Conservation (phyloP, 805 yeast species). For the Wickerhamiella siamensis region DNA sequence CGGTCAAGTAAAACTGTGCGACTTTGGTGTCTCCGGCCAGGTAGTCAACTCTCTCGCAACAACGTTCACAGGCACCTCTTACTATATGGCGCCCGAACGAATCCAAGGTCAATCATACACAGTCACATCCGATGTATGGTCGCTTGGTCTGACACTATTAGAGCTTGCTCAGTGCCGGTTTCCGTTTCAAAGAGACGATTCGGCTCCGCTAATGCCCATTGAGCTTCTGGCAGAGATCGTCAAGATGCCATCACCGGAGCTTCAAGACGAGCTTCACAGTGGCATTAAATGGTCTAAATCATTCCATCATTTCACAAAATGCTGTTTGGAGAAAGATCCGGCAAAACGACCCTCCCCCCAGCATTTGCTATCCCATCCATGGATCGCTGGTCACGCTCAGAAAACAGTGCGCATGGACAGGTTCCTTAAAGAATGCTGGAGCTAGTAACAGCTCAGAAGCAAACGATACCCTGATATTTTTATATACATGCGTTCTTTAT, state of each 20-base stretch:
- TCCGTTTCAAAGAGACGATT: conserved; percentile 49
- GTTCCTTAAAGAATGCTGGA: conserved; percentile 60
- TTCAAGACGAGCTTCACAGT: conserved; percentile 61
- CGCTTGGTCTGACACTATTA: conserved; percentile 76
- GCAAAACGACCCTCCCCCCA: conserved; percentile 78
- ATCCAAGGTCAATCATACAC: conserved; percentile 92
- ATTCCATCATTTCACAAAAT: conserved; percentile 67
- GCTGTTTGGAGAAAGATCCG: conserved; percentile 69
- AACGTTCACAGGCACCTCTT: conserved; percentile 93
- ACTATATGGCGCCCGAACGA: conserved; percentile 97
- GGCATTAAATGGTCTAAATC: conserved; percentile 70
- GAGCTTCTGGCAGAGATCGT: conserved; percentile 72
- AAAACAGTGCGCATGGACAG: conserved; percentile 73
- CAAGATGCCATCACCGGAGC: conserved; percentile 59
- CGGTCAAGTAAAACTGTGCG: conserved; percentile 87
- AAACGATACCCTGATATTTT: too few relatives aligned
- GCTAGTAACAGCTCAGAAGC: not conserved
- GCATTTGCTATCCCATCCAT: conserved; percentile 87
- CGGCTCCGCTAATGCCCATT: conserved; percentile 57
- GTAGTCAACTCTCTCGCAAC: conserved; percentile 91
- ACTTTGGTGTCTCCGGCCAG: conserved; percentile 95
- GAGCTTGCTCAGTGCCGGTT: conserved; percentile 90
- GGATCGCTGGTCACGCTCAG: conserved; percentile 68
- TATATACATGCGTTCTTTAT: not conserved
- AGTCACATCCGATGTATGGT: conserved; percentile 94